These are phyloP conservation scores for Plenodomus tracheiphilus DNA, from an alignment of 2,329 filamentous ascomycete genomes.

Conservation along the genomic window DNA sequence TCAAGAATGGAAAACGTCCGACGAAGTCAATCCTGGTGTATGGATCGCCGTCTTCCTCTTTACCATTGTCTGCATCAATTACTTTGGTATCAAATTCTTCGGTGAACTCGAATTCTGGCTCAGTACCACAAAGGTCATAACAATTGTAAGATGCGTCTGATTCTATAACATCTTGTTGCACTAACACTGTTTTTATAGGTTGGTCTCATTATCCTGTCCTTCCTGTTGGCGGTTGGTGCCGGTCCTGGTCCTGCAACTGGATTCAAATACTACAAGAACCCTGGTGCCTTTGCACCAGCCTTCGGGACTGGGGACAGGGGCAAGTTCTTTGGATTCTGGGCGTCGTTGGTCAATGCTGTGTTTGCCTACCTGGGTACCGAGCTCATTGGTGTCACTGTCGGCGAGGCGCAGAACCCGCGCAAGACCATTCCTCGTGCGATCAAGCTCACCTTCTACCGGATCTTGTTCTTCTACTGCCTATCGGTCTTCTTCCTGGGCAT, in stretches of 20 bases:
- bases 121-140: conserved; percentile 51
- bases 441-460: conserved; percentile 80
- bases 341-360: conserved; percentile 72
- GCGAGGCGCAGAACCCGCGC: conserved; percentile 78
- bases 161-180: background rate
- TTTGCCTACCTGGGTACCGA: conserved; percentile 77
- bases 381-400: conserved; percentile 76
- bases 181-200: conserved; percentile 19
- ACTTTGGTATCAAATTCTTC: conserved; percentile 61
- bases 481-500: conserved; percentile 76
- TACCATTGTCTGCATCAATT: conserved; percentile 50
- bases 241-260: conserved; percentile 48
- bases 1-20: conserved; percentile 70
- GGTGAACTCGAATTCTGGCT: conserved; percentile 57
- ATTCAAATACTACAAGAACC: conserved; percentile 51
- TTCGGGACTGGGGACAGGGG: conserved; percentile 39
- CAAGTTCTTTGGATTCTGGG: conserved; percentile 60
- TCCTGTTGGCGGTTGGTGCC: conserved; percentile 50
- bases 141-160: conserved; percentile 38
- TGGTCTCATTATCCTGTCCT: conserved; percentile 50
- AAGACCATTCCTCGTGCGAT: conserved; percentile 77
- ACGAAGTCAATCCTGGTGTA: conserved; percentile 73
- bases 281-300: conserved; percentile 51
- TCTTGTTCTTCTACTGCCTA: conserved; percentile 77
- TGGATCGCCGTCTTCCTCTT: conserved; percentile 67